Evolutionary conservation across 1,139 yeast genomes (phyloP).

Genomic region (Debaryomycetaceae sp.): DNA sequence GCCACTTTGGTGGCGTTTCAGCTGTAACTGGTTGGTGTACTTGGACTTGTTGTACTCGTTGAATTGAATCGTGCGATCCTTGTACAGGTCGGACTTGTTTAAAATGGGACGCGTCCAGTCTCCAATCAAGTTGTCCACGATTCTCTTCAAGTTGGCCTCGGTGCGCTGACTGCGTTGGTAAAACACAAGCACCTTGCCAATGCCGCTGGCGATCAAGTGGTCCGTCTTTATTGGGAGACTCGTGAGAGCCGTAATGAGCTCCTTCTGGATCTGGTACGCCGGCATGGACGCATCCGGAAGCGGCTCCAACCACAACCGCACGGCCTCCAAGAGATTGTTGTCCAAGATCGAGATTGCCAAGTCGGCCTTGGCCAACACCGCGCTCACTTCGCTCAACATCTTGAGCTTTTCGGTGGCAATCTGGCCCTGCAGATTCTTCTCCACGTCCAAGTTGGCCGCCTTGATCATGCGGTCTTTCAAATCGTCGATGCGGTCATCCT

Average conservation of each 20-base stretch:
- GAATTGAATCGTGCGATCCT: slow-evolving; percentile 75
- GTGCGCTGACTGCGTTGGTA: slow-evolving; percentile 90
- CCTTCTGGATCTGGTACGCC: slow-evolving; percentile 91
- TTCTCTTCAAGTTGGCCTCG: slow-evolving; percentile 77
- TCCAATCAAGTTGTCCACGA: slow-evolving; percentile 87
- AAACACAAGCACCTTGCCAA: slow-evolving; percentile 91
- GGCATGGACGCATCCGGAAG: slow-evolving; percentile 97
- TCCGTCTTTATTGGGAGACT: slow-evolving; percentile 90
- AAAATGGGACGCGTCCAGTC: slow-evolving; percentile 99
- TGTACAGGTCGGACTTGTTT: slow-evolving; percentile 91
- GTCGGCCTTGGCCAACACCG: slow-evolving; percentile 74
- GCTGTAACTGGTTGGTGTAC: slow-evolving; percentile 44
- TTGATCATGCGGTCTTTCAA: slow-evolving; percentile 88
- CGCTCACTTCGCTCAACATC: slow-evolving; percentile 73
- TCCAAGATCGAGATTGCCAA: slow-evolving; percentile 90
- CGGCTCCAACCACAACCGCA: slow-evolving; percentile 96
- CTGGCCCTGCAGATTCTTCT: slow-evolving; percentile 65
- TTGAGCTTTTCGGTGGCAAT: slow-evolving; percentile 87
- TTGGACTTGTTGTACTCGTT: slow-evolving; percentile 65
- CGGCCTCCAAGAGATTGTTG: slow-evolving; percentile 88
- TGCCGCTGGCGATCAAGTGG: slow-evolving; percentile 89
- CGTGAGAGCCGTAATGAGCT: slow-evolving; percentile 67
- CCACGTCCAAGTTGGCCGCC: slow-evolving; percentile 90
- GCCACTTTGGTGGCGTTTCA: slow-evolving; percentile 20
- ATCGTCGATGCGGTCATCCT: slow-evolving; percentile 81